Conservation (phyloP, 768 basidiomycete species). For the Phylloporus sp. region DNA sequence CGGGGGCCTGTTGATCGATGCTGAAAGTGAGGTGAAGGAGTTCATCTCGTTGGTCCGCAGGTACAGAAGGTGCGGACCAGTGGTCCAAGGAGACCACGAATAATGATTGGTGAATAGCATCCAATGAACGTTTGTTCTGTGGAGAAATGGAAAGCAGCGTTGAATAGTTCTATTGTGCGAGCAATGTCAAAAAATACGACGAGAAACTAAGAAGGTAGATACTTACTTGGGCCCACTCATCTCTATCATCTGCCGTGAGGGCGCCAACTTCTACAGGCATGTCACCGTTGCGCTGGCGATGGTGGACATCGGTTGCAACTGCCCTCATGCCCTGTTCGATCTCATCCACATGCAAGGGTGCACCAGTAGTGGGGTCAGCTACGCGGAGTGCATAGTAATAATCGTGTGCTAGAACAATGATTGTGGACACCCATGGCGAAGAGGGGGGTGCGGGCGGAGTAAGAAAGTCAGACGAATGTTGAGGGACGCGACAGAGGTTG, state of each 20-base stretch:
- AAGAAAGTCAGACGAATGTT: constrained; percentile 58
- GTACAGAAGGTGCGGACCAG: constrained; percentile 41
- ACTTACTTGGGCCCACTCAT: constrained; percentile 74
- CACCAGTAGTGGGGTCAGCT: constrained; percentile 31
- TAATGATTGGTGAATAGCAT: constrained; percentile 67
- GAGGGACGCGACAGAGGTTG: constrained; percentile 75
- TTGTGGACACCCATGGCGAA: constrained; percentile 41
- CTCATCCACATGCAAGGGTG: constrained; percentile 32
- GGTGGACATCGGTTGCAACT: constrained; percentile 55
- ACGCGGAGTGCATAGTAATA: constrained; percentile 79
- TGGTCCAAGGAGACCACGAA: constrained; percentile 82
- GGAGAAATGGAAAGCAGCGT: constrained; percentile 66
- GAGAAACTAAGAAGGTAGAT: background rate
- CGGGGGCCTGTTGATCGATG: constrained; percentile 18
- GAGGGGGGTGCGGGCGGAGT: constrained; percentile 41
- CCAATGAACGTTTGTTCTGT: constrained; percentile 54
- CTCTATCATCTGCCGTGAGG: constrained; percentile 76
- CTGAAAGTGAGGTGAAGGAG: constrained; percentile 33
- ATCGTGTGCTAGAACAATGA: constrained; percentile 70
- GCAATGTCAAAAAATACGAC: background rate
- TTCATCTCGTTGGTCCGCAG: constrained; percentile 16
- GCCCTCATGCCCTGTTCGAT: constrained; percentile 46
- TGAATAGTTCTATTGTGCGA: constrained; percentile 51
- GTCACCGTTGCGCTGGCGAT: constrained; percentile 50
- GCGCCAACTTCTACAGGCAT: constrained; percentile 59